Evolutionary conservation across 1,139 yeast species (phyloP).

Genomic region (Protomyces arabidopsidicola): DNA sequence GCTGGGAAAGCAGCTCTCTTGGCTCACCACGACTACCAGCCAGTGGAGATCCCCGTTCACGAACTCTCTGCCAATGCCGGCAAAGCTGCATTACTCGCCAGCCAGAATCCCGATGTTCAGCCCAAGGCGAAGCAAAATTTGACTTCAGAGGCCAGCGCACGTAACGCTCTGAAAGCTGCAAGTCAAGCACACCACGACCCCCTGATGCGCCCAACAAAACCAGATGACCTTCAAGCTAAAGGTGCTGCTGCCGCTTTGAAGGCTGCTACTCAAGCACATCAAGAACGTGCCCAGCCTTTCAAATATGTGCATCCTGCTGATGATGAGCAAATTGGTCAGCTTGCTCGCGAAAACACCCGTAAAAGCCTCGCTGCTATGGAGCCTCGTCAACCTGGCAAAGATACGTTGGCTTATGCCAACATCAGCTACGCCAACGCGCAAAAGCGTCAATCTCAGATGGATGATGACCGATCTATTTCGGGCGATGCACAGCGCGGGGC

Average conservation of each 20-base stretch:
- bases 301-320: constrained; percentile 23
- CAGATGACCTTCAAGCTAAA: constrained; percentile 23
- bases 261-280: constrained; percentile 23
- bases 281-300: constrained; percentile 20
- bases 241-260: constrained; percentile 22
- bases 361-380: constrained; percentile 11
- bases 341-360: constrained; percentile 16
- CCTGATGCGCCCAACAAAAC: constrained; percentile 19
- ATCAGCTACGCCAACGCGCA: constrained; percentile 10
- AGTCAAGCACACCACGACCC: constrained; percentile 24
- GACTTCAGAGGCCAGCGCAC: constrained; percentile 26
- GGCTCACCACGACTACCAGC: constrained; percentile 21
- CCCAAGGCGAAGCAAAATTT: neutral
- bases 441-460: constrained; percentile 7
- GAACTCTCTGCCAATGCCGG: constrained; percentile 20
- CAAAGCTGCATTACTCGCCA: constrained; percentile 22
- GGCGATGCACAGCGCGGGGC: constrained; percentile 5
- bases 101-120: constrained; percentile 10
- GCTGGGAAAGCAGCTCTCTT: constrained; percentile 23
- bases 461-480: neutral
- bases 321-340: constrained; percentile 11
- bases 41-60: constrained; percentile 13
- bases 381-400: constrained; percentile 12
- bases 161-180: constrained; percentile 24
- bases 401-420: constrained; percentile 13